Evolutionary conservation across 768 basidiomycete species (phyloP).

Genomic region (Leccinum rimulosum): DNA sequence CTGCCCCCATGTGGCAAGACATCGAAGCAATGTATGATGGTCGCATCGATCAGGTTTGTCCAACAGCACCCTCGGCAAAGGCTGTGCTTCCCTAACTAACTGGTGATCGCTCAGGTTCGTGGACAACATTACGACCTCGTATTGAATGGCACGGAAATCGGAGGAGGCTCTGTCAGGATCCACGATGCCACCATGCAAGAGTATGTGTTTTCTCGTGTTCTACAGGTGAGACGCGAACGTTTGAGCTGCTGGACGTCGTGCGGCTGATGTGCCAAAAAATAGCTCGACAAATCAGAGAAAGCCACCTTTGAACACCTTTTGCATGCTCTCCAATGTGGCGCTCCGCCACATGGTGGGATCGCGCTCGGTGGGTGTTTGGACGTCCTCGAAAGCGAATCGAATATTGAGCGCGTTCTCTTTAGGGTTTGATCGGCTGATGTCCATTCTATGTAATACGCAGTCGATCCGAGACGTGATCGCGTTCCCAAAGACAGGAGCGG

Average conservation of each 20-base stretch:
- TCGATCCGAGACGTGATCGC: slow-evolving; percentile 96
- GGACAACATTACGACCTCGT: slow-evolving; percentile 98
- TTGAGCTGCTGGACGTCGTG: slow-evolving; percentile 8
- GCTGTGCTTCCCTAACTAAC: not conserved
- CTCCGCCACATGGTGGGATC: slow-evolving; percentile 94
- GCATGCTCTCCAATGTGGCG: slow-evolving; percentile 84
- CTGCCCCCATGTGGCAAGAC: slow-evolving; percentile 92
- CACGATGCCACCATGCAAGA: slow-evolving; percentile 90
- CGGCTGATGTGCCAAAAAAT: slow-evolving; percentile 12
- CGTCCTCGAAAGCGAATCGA: slow-evolving; percentile 7
- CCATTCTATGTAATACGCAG: slow-evolving; percentile 81
- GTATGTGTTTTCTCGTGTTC: slow-evolving; percentile 67
- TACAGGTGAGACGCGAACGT: slow-evolving; percentile 57
- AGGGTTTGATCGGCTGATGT: slow-evolving; percentile 94
- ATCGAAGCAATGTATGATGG: slow-evolving; percentile 73
- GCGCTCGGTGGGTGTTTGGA: slow-evolving; percentile 65
- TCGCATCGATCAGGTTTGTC: slow-evolving; percentile 52
- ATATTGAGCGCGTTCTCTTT: slow-evolving; percentile 8
- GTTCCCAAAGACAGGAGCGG: slow-evolving; percentile 87
- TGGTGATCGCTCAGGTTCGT: slow-evolving; percentile 56
- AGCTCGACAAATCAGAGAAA: slow-evolving; percentile 76
- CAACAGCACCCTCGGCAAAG: not conserved
- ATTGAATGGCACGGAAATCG: slow-evolving; percentile 90
- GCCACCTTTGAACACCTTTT: slow-evolving; percentile 80
- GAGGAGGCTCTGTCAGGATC: slow-evolving; percentile 89